Evolutionary conservation across 2,329 filamentous ascomycete genomes (phyloP).

Genomic region (Alternaria triticina): DNA sequence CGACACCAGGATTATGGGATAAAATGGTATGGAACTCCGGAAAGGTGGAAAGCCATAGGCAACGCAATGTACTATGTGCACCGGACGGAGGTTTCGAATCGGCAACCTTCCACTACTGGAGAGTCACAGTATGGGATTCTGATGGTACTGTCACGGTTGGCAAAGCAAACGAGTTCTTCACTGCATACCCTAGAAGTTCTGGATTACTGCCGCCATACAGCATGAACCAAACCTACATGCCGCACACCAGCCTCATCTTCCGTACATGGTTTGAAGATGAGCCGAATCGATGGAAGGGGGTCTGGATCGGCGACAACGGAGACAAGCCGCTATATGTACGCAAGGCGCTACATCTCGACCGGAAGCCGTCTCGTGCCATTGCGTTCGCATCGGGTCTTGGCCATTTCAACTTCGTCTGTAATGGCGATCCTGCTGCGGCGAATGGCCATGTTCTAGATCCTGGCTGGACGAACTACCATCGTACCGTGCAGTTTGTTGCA

Average conservation of each 20-base stretch:
- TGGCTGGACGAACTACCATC: constrained; percentile 52
- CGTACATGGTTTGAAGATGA: constrained; percentile 53
- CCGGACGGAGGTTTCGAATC: constrained; percentile 45
- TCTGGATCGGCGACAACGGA: constrained; percentile 51
- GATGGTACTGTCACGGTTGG: constrained; percentile 34
- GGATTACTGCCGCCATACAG: constrained; percentile 48
- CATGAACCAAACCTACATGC: constrained; percentile 55
- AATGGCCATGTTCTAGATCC: constrained; percentile 40
- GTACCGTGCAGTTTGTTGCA: constrained; percentile 52
- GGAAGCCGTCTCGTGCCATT: constrained; percentile 43
- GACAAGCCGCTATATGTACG: constrained; percentile 53
- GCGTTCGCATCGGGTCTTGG: constrained; percentile 50
- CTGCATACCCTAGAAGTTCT: constrained; percentile 47
- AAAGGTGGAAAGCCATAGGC: constrained; percentile 22
- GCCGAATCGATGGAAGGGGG: constrained; percentile 50
- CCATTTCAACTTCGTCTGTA: constrained; percentile 50
- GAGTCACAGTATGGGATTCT: constrained; percentile 48
- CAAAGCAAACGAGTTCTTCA: constrained; percentile 47
- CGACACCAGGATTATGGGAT: not conserved
- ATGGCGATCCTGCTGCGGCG: constrained; percentile 43
- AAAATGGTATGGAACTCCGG: not conserved
- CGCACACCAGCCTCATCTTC: constrained; percentile 52
- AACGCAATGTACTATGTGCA: constrained; percentile 40
- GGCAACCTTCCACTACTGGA: constrained; percentile 48
- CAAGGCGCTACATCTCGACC: constrained; percentile 37